These are phyloP conservation scores for Bombardia bombarda DNA, from an alignment of 495 filamentous ascomycete genomes.

Conservation along the genomic window DNA sequence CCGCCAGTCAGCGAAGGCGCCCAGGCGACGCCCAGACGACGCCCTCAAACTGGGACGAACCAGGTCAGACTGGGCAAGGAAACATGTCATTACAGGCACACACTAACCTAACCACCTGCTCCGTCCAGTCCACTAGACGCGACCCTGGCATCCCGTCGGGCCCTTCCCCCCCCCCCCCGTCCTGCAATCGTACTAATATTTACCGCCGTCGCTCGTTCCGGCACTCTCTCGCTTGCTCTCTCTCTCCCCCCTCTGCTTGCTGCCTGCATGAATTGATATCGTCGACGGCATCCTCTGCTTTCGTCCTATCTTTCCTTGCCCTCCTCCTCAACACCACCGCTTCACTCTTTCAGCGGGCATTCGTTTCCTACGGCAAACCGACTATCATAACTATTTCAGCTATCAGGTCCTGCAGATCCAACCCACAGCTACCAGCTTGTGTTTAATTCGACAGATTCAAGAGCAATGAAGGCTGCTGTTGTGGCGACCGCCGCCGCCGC, in stretches of 20 bases:
- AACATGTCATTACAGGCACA: no score
- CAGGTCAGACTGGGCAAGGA: no score
- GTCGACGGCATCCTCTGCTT: conserved; percentile 47
- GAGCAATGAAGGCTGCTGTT: conserved; percentile 60
- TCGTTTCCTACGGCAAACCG: conserved; percentile 59
- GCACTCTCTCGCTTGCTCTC: conserved; percentile 17
- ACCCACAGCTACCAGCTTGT: no score
- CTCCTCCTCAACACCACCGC: conserved; percentile 58
- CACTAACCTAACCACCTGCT: no score
- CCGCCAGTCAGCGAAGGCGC: conserved; percentile 6
- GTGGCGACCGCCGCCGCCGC: conserved; percentile 58
- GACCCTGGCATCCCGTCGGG: conserved; percentile 10
- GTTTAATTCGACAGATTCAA: background rate
- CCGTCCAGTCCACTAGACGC: no score
- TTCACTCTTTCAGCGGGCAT: conserved; percentile 97
- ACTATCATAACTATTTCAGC: no score
- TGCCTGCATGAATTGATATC: conserved; percentile 38
- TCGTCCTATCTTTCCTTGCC: conserved; percentile 36
- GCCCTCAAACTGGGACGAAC: no score
- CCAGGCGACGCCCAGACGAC: no score
- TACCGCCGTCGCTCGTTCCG: conserved; percentile 7
- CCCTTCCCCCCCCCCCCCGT: conserved; percentile 16
- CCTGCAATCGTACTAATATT: conserved; percentile 7
- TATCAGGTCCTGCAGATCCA: no score
- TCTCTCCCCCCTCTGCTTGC: conserved; percentile 34